These are phyloP conservation scores for Penicillium argentinense DNA, from an alignment of 495 filamentous ascomycete species.

Conservation along the genomic window DNA sequence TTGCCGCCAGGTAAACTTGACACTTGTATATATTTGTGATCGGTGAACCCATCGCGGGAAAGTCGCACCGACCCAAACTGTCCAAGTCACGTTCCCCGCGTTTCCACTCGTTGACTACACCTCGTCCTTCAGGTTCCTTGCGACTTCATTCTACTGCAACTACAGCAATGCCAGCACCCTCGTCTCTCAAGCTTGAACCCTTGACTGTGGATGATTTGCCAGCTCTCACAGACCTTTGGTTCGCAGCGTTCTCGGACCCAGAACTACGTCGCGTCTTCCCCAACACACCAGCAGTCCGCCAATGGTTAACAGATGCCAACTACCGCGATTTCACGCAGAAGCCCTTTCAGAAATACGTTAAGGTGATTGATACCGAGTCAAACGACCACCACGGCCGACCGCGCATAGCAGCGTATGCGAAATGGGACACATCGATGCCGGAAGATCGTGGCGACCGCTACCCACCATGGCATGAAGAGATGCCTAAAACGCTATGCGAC, in stretches of 20 bases:
- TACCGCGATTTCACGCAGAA: neutral
- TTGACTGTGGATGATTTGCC: slow-evolving; percentile 15
- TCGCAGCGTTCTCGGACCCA: slow-evolving; percentile 17
- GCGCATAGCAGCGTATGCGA: slow-evolving; percentile 18
- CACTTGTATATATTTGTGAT: too few relatives aligned
- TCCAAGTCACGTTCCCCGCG: too few relatives aligned
- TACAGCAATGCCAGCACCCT: neutral
- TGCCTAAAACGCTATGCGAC: neutral
- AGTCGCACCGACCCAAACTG: too few relatives aligned
- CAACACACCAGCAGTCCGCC: slow-evolving; percentile 20
- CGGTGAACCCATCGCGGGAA: too few relatives aligned
- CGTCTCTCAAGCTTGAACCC: neutral
- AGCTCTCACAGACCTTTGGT: slow-evolving; percentile 15
- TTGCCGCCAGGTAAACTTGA: too few relatives aligned
- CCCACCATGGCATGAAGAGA: slow-evolving; percentile 2
- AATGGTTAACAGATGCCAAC: slow-evolving; percentile 16
- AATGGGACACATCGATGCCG: slow-evolving; percentile 18
- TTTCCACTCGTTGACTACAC: too few relatives aligned
- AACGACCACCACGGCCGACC: slow-evolving; percentile 1
- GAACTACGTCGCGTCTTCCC: slow-evolving; percentile 15
- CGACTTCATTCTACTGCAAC: too few relatives aligned
- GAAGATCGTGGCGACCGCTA: slow-evolving; percentile 9
- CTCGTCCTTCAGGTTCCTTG: too few relatives aligned
- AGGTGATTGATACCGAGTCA: slow-evolving; percentile 13
- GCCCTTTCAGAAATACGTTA: slow-evolving; percentile 14